A percentile compares a stretch with the other conserved stretches of the same genome.
Evolutionary conservation across 371 early-diverging fungal genomes (phyloP).

Genomic region (Batkoa obscura): DNA sequence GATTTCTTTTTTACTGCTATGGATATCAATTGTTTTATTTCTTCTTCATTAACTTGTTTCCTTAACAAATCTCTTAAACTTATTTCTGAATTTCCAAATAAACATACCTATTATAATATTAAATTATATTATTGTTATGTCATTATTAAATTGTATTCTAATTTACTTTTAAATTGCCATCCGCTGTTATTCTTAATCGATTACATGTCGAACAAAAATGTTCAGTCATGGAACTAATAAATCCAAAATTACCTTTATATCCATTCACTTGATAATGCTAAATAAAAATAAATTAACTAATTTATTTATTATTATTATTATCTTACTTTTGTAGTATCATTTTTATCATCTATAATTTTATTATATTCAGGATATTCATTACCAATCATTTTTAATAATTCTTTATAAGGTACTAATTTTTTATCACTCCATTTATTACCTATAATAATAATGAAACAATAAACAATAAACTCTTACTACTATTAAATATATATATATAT

Average conservation of each 20-base stretch:
- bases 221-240: conserved; percentile 90
- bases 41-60: conserved; percentile 34
- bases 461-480: not conserved
- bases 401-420: conserved; percentile 67
- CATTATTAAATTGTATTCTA: not conserved
- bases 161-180: conserved; percentile 72
- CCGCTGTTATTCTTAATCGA: conserved; percentile 78
- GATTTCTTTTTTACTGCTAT: conserved; percentile 71
- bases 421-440: conserved; percentile 73
- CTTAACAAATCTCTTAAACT: conserved; percentile 63
- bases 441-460: conserved; percentile 9
- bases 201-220: conserved; percentile 89
- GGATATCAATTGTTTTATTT: conserved; percentile 42
- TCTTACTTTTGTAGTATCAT: conserved; percentile 71
- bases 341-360: conserved; percentile 45
- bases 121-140: not conserved
- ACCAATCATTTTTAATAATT: conserved; percentile 38
- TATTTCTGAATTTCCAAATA: conserved; percentile 80
- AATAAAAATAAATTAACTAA: not conserved
- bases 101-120: conserved; percentile 29
- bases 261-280: conserved; percentile 48
- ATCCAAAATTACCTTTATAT: conserved; percentile 69
- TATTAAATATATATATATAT: not conserved
- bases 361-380: conserved; percentile 29
- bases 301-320: not conserved